Evolutionary conservation across 306 rosid genomes (phyloP).

Genomic region (Cicer arietinum): DNA sequence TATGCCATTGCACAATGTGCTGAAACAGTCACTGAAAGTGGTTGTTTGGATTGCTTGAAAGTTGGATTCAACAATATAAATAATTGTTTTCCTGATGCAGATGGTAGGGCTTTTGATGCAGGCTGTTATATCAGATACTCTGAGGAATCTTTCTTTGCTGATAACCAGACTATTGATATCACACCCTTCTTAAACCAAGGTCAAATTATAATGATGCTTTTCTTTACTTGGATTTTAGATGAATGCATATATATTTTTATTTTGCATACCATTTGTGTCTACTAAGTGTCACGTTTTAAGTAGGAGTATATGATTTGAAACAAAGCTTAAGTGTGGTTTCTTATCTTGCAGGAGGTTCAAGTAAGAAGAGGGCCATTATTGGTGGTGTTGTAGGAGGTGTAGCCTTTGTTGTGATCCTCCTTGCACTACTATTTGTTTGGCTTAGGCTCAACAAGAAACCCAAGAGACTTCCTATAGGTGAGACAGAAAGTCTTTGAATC

Average conservation of each 20-base stretch:
- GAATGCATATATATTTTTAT: too few species aligned
- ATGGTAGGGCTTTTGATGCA: slow-evolving; percentile 62
- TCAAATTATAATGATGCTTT: neutral
- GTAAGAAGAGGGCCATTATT: slow-evolving; percentile 61
- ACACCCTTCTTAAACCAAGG: slow-evolving; percentile 48
- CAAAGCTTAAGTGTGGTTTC: slow-evolving; percentile 10
- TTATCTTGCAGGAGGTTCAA: slow-evolving; percentile 48
- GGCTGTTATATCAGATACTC: slow-evolving; percentile 79
- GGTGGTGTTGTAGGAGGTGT: slow-evolving; percentile 76
- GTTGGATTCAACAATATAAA: slow-evolving; percentile 45
- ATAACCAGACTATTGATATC: slow-evolving; percentile 56
- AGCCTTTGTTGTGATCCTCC: slow-evolving; percentile 51
- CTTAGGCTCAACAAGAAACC: slow-evolving; percentile 46
- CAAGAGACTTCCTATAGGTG: slow-evolving; percentile 58
- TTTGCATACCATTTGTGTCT: too few species aligned
- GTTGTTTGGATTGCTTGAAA: slow-evolving; percentile 47
- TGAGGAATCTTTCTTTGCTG: slow-evolving; percentile 56
- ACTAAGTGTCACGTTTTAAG: too few species aligned
- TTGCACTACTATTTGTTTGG: slow-evolving; percentile 56
- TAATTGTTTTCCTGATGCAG: slow-evolving; percentile 55
- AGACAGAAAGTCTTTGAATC: slow-evolving; percentile 29
- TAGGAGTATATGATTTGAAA: neutral
- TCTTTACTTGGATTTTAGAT: slow-evolving; percentile 1
- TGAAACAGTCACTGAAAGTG: slow-evolving; percentile 45
- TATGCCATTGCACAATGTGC: slow-evolving; percentile 73